phyloP scores from a whole-genome alignment of 805 yeast species.

The Kodamaea sagamina region DNA sequence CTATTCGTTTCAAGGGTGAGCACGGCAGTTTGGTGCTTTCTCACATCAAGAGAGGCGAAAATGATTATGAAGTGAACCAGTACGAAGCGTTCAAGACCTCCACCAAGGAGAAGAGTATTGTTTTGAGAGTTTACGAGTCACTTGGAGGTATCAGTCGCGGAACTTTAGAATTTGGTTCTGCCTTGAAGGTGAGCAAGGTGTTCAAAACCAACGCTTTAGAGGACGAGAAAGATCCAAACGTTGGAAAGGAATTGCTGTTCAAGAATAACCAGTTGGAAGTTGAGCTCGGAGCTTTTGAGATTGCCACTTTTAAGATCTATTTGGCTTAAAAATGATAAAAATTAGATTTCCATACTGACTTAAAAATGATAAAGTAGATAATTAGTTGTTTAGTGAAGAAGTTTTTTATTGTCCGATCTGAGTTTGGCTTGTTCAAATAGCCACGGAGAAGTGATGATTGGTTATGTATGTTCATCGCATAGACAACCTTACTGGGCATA shows the following conservation, averaged over 20 bases:
- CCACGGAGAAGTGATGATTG: too few species aligned
- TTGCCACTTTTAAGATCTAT: slow-evolving; percentile 61
- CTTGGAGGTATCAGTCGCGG: slow-evolving; percentile 78
- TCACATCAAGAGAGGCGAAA: slow-evolving; percentile 84
- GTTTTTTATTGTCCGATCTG: not conserved
- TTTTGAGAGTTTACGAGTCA: slow-evolving; percentile 81
- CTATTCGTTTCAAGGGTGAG: slow-evolving; percentile 20
- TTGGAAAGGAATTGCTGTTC: slow-evolving; percentile 32
- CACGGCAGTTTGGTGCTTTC: slow-evolving; percentile 69
- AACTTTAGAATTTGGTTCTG: slow-evolving; percentile 41
- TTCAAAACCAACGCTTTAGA: slow-evolving; percentile 62
- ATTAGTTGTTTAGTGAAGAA: slow-evolving; percentile 1
- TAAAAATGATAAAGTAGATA: slow-evolving; percentile 1
- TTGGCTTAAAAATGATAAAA: slow-evolving; percentile 30
- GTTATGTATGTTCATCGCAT: too few species aligned
- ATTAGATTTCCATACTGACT: too few species aligned
- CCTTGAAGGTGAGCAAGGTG: slow-evolving; percentile 45
- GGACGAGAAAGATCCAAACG: slow-evolving; percentile 38
- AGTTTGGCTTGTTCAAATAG: too few species aligned
- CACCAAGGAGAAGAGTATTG: slow-evolving; percentile 50
- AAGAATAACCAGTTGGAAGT: slow-evolving; percentile 43
- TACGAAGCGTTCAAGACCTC: slow-evolving; percentile 46
- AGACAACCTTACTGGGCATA: too few species aligned
- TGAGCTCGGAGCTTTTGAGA: slow-evolving; percentile 72
- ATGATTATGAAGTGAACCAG: slow-evolving; percentile 59